Evolutionary conservation across 208 protist species (phyloP).

Genomic region (Trypanosoma vivax): DNA sequence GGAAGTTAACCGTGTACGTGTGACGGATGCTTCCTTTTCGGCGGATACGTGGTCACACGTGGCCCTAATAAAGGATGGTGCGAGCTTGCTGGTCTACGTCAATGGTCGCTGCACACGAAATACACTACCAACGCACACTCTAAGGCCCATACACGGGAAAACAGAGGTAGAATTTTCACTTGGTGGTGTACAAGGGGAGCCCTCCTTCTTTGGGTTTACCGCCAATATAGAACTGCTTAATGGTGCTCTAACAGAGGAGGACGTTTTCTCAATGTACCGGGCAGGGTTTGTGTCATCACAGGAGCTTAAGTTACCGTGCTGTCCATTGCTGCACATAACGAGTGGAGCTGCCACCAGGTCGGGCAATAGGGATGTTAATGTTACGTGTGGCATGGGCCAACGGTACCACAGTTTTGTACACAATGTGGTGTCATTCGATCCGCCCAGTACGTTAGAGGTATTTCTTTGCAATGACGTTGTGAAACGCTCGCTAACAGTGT

Average conservation of each 20-base stretch:
- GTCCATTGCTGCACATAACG: constrained; percentile 19
- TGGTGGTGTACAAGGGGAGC: constrained; percentile 31
- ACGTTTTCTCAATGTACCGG: constrained; percentile 43
- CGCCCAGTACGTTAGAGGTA: constrained; percentile 20
- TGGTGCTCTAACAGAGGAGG: constrained; percentile 42
- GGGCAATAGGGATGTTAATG: constrained; percentile 13
- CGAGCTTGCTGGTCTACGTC: constrained; percentile 54
- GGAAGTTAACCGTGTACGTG: constrained; percentile 20
- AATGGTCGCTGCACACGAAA: constrained; percentile 42
- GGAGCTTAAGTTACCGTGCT: constrained; percentile 9
- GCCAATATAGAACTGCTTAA: constrained; percentile 69
- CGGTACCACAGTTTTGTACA: constrained; percentile 33
- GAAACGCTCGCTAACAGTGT: constrained; percentile 31
- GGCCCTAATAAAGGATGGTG: constrained; percentile 52
- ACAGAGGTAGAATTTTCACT: constrained; percentile 54
- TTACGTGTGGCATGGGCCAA: constrained; percentile 23
- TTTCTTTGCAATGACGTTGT: constrained; percentile 37
- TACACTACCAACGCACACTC: constrained; percentile 40
- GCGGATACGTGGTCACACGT: constrained; percentile 74
- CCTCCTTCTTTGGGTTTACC: constrained; percentile 66
- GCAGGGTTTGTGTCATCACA: constrained; percentile 27
- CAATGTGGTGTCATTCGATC: constrained; percentile 25
- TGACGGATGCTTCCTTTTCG: constrained; percentile 40
- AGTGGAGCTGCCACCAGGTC: constrained; percentile 6
- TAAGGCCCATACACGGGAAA: constrained; percentile 38